Conservation (phyloP, 108 stramenopile species). For the Bacterosira constricta region DNA sequence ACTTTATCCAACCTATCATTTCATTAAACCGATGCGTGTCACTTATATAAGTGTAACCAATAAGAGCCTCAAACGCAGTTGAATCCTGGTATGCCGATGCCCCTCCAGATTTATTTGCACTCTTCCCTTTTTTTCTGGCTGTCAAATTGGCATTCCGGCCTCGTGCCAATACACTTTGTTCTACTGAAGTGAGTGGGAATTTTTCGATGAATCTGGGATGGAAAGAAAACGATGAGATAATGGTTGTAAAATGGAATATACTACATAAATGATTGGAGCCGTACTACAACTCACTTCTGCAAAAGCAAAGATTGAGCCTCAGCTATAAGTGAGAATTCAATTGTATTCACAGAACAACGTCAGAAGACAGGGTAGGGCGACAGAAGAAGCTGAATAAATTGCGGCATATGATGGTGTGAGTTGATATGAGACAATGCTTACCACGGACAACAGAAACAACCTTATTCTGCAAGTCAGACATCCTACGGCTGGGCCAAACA, state of each 20-base stretch:
- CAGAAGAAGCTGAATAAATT: not conserved
- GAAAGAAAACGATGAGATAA: not conserved
- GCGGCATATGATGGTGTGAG: not conserved
- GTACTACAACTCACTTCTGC: conserved; percentile 34
- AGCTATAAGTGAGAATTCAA: conserved; percentile 43
- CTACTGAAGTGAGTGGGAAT: conserved; percentile 61
- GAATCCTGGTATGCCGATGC: conserved; percentile 82
- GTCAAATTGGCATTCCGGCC: conserved; percentile 76
- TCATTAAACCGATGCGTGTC: conserved; percentile 65
- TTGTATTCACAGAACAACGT: not conserved
- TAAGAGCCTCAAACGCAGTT: conserved; percentile 81
- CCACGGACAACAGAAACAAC: conserved; percentile 79
- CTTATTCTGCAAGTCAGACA: conserved; percentile 68
- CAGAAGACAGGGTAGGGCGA: not conserved
- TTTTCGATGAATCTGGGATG: conserved; percentile 37
- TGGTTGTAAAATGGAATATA: not conserved
- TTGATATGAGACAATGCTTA: conserved; percentile 40
- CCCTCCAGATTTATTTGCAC: conserved; percentile 42
- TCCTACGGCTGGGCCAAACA: conserved; percentile 81
- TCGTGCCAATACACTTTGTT: conserved; percentile 64
- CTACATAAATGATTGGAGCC: not conserved
- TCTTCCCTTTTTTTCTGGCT: conserved; percentile 42
- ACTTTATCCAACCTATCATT: conserved; percentile 59
- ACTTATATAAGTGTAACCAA: conserved; percentile 79
- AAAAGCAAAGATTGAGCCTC: conserved; percentile 78